phyloP scores from a whole-genome alignment of 2,329 filamentous ascomycete species.

The Mycocentrospora acerina region DNA sequence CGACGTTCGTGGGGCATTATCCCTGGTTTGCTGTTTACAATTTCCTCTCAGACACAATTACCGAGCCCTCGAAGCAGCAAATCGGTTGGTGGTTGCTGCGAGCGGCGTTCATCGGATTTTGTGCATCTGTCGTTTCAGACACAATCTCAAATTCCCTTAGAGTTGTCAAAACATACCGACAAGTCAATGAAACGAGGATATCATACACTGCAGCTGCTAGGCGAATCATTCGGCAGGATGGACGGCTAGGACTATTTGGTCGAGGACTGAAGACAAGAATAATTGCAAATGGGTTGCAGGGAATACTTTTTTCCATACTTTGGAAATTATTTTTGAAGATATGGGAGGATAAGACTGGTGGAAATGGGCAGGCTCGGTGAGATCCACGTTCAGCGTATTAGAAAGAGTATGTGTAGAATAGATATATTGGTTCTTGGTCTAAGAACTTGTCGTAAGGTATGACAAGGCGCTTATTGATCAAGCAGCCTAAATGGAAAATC shows the following conservation, averaged over 20 bases:
- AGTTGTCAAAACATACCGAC: constrained; percentile 33
- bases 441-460: too few species aligned
- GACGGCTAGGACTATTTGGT: constrained; percentile 24
- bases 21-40: constrained; percentile 35
- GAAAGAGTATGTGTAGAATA: too few species aligned
- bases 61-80: constrained; percentile 22
- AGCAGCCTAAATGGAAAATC: too few species aligned
- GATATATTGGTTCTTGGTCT: too few species aligned
- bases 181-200: constrained; percentile 29
- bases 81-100: constrained; percentile 27
- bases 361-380: constrained; percentile 4
- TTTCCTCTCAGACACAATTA: constrained; percentile 24
- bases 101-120: constrained; percentile 32
- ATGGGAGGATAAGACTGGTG: constrained; percentile 20
- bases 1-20: constrained; percentile 33
- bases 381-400: too few species aligned
- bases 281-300: constrained; percentile 33
- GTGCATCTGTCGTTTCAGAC: constrained; percentile 30
- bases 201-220: constrained; percentile 30
- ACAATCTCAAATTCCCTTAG: constrained; percentile 31
- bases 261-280: constrained; percentile 32
- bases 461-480: too few species aligned
- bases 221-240: constrained; percentile 27
- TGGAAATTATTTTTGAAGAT: constrained; percentile 34
- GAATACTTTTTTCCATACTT: constrained; percentile 31